phyloP scores from a whole-genome alignment of 768 basidiomycete genomes.

The Royoungia palumana region DNA sequence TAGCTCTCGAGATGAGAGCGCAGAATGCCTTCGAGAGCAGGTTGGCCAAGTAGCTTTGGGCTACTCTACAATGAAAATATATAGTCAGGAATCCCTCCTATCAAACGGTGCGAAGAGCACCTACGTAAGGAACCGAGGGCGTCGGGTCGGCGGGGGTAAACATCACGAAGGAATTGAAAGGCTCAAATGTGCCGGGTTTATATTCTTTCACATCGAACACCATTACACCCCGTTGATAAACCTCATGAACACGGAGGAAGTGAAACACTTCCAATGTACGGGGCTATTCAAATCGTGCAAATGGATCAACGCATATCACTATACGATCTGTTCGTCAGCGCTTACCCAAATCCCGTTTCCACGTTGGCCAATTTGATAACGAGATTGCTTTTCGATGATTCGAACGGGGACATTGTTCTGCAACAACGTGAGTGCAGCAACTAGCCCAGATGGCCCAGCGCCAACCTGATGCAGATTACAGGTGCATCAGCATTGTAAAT shows the following conservation, averaged over 20 bases:
- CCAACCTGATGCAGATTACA: constrained; percentile 18
- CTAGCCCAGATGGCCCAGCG: constrained; percentile 30
- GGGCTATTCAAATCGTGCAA: constrained; percentile 7
- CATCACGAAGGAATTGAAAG: constrained; percentile 7
- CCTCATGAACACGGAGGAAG: constrained; percentile 37
- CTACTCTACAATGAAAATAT: constrained; percentile 4
- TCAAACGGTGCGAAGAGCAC: background rate
- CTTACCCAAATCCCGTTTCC: constrained; percentile 40
- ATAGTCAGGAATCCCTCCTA: background rate
- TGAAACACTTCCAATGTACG: constrained; percentile 44
- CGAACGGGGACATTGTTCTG: constrained; percentile 47
- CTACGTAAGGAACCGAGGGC: constrained; percentile 26
- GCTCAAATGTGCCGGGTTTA: constrained; percentile 23
- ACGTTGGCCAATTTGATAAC: constrained; percentile 38
- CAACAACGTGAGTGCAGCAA: constrained; percentile 33
- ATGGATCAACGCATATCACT: background rate
- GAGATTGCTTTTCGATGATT: constrained; percentile 46
- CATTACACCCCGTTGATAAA: constrained; percentile 29
- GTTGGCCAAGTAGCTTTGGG: constrained; percentile 20
- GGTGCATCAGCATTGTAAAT: background rate
- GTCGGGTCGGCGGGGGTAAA: constrained; percentile 16
- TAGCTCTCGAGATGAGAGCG: constrained; percentile 17
- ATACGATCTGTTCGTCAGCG: background rate
- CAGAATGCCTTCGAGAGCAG: constrained; percentile 28
- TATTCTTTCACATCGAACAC: constrained; percentile 34